Percentiles rank a stretch among this genome's conserved stretches.
phyloP scores from a whole-genome alignment of 129 eudicot genomes.

The Centella asiatica region DNA sequence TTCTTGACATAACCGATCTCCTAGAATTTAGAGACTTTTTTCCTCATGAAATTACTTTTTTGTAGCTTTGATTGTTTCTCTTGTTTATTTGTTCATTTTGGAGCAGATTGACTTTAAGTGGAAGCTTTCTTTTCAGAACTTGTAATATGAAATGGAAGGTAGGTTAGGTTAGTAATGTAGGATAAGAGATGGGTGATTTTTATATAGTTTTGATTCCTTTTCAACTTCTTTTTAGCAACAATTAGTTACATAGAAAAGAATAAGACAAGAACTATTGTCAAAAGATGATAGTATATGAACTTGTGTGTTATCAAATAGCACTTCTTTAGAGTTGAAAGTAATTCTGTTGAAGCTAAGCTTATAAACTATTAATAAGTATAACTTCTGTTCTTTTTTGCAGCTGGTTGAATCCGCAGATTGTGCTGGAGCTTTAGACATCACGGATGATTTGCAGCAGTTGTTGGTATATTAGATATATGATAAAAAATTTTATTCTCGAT shows the following conservation, averaged over 20 bases:
- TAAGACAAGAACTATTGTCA: no score
- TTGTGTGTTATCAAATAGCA: neutral
- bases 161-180: no score
- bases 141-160: no score
- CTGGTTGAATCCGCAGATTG: constrained; percentile 92
- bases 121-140: neutral
- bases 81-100: neutral
- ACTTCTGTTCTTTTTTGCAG: constrained; percentile 38
- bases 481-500: neutral
- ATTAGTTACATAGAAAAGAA: no score
- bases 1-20: neutral
- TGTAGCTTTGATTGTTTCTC: neutral
- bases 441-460: constrained; percentile 80
- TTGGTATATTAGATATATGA: constrained; percentile 41
- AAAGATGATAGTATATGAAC: no score
- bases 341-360: neutral
- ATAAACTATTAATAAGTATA: constrained; percentile 17
- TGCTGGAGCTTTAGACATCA: constrained; percentile 95
- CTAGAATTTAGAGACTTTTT: neutral
- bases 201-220: no score
- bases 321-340: neutral
- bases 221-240: no score
- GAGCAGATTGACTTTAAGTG: neutral
- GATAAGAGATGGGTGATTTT: no score
- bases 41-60: neutral